Evolutionary conservation across 2,329 filamentous ascomycete genomes (phyloP).

Genomic region (Scopulariopsis brevicaulis): DNA sequence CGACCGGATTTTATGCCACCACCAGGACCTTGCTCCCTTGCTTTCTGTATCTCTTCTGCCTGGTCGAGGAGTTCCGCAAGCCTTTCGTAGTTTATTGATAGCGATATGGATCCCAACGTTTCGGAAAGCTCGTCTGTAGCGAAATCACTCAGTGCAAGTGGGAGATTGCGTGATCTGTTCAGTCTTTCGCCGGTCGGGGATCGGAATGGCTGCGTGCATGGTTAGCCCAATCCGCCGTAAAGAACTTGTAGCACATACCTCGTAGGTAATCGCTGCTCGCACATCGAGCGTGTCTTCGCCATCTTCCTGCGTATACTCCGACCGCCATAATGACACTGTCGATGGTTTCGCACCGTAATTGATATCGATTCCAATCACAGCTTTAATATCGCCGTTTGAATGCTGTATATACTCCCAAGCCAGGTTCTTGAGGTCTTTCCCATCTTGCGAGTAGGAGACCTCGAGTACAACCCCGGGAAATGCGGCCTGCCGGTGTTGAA

Average conservation of each 20-base stretch:
- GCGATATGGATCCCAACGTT: neutral
- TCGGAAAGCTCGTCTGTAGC: neutral
- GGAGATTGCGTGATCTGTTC: neutral
- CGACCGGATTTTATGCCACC: too few species aligned
- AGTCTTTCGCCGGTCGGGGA: neutral
- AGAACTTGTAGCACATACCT: neutral
- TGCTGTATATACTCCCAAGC: constrained; percentile 11
- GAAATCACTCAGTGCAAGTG: neutral
- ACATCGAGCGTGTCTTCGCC: neutral
- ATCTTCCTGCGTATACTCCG: constrained; percentile 1
- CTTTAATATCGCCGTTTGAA: constrained; percentile 10
- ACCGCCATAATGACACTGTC: constrained; percentile 9
- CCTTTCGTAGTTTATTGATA: neutral
- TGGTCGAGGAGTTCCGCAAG: too few species aligned
- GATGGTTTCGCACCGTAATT: constrained; percentile 5
- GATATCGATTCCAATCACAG: constrained; percentile 9
- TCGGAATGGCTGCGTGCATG: neutral
- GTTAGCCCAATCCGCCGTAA: neutral
- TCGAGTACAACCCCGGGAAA: too few species aligned
- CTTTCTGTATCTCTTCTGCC: too few species aligned
- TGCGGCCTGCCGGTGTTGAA: too few species aligned
- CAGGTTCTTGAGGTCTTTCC: too few species aligned
- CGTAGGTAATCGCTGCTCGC: neutral
- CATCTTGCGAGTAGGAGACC: too few species aligned
- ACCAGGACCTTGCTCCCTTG: too few species aligned